Conservation (phyloP, 2,329 filamentous ascomycete species). For the Cylindrodendrum hubeiense region DNA sequence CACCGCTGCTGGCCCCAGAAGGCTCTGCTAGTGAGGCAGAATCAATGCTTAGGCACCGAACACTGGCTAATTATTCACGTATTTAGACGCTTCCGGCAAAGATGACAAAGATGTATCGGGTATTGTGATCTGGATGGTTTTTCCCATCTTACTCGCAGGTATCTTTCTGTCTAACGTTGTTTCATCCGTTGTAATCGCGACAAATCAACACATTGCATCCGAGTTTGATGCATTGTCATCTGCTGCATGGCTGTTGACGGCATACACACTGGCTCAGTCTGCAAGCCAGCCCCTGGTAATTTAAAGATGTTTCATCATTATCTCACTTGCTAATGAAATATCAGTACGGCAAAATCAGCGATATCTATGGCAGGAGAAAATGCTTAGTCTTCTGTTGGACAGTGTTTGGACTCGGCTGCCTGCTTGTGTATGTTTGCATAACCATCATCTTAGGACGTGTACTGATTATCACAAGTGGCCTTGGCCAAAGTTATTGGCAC, state of each 20-base stretch:
- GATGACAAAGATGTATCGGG: neutral
- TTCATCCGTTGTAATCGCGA: constrained; percentile 27
- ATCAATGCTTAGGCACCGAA: too few relatives aligned
- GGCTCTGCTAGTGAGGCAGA: too few relatives aligned
- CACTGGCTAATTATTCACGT: too few relatives aligned
- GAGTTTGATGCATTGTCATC: constrained; percentile 15
- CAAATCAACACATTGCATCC: constrained; percentile 27
- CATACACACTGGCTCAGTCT: constrained; percentile 17
- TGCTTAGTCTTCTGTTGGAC: constrained; percentile 18
- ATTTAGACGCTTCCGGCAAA: neutral
- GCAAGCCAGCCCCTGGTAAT: constrained; percentile 16
- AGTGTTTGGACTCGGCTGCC: constrained; percentile 15
- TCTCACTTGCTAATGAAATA: neutral
- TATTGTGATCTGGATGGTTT: constrained; percentile 6
- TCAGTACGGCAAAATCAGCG: constrained; percentile 23
- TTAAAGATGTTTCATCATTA: neutral
- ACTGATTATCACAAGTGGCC: neutral
- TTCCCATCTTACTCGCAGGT: constrained; percentile 13
- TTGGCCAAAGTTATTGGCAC: constrained; percentile 3
- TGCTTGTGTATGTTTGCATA: constrained; percentile 2
- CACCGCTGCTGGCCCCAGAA: too few relatives aligned
- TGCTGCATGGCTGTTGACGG: constrained; percentile 17
- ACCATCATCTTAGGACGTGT: neutral
- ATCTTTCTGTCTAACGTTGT: constrained; percentile 28
- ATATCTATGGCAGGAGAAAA: constrained; percentile 17